Evolutionary conservation across 768 basidiomycete species (phyloP).

Genomic region (Kwoniella pini): DNA sequence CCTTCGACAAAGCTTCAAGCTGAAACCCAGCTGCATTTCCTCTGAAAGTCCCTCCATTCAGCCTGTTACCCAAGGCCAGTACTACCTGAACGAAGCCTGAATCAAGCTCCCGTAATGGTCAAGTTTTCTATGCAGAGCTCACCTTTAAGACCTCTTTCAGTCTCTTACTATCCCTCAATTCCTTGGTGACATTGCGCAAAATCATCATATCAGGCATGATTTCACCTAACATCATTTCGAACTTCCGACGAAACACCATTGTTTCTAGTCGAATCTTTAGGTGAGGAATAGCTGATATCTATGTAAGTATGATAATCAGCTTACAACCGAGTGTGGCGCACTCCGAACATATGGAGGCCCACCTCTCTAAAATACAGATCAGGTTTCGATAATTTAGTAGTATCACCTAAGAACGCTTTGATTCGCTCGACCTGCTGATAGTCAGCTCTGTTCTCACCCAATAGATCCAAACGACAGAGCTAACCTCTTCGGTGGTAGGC

Average conservation of each 20-base stretch:
- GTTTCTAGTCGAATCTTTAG: slow-evolving; percentile 72
- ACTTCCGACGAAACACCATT: slow-evolving; percentile 78
- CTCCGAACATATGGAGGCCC: slow-evolving; percentile 18
- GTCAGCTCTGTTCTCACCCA: neutral
- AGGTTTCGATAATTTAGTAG: slow-evolving; percentile 72
- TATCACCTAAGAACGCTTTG: slow-evolving; percentile 66
- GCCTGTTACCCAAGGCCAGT: slow-evolving; percentile 72
- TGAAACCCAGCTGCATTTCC: slow-evolving; percentile 84
- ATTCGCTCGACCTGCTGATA: slow-evolving; percentile 63
- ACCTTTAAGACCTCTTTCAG: slow-evolving; percentile 75
- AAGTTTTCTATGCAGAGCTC: too few species aligned
- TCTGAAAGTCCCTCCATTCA: slow-evolving; percentile 80
- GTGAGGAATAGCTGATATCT: slow-evolving; percentile 62
- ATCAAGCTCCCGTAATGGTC: neutral
- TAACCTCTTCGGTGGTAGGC: slow-evolving; percentile 79
- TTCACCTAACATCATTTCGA: slow-evolving; percentile 81
- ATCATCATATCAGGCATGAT: slow-evolving; percentile 76
- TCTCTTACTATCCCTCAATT: slow-evolving; percentile 61
- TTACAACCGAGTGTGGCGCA: neutral
- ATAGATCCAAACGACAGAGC: slow-evolving; percentile 11
- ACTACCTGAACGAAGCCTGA: slow-evolving; percentile 62
- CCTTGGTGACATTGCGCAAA: slow-evolving; percentile 68
- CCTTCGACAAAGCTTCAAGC: slow-evolving; percentile 78
- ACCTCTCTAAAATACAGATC: slow-evolving; percentile 83
- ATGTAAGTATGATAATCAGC: slow-evolving; percentile 63